Percentiles rank a stretch among this genome's conserved stretches.
Conservation (phyloP, 768 basidiomycete species). For the Auricularia sp. region DNA sequence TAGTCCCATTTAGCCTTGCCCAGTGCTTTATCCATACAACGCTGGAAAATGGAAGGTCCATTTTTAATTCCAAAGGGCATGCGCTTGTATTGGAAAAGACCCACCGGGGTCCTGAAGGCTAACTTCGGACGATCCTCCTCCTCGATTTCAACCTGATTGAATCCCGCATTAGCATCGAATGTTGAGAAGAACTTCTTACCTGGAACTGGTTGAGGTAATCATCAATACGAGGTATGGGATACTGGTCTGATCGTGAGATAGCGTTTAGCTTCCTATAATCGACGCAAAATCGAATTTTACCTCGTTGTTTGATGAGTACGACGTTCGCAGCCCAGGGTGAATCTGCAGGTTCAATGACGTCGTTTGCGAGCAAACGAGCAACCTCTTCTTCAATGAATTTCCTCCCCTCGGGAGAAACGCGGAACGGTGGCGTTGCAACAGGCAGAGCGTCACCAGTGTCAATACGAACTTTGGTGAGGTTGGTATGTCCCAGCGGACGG, state of each 20-base stretch:
- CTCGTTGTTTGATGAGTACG: constrained; percentile 26
- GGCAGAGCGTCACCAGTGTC: too few species aligned
- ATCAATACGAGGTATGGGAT: constrained; percentile 17
- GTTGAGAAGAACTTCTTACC: constrained; percentile 24
- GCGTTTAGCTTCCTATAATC: constrained; percentile 20
- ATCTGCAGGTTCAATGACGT: constrained; percentile 29
- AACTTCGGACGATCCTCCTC: constrained; percentile 23
- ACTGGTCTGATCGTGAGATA: constrained; percentile 17
- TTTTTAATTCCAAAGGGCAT: constrained; percentile 32
- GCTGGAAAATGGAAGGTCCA: too few species aligned
- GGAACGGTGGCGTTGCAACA: too few species aligned
- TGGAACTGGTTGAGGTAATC: constrained; percentile 21
- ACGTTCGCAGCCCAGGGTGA: constrained; percentile 28
- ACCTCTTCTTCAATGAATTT: too few species aligned
- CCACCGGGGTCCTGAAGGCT: constrained; percentile 31
- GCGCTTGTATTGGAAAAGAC: constrained; percentile 29
- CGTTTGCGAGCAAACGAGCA: constrained; percentile 5
- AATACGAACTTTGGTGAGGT: too few species aligned
- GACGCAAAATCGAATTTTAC: too few species aligned
- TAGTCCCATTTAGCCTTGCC: too few species aligned
- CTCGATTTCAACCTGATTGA: too few species aligned
- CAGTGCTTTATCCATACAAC: too few species aligned
- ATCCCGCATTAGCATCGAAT: constrained; percentile 29
- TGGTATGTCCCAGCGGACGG: too few species aligned
- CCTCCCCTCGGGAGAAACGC: too few species aligned